phyloP scores from a whole-genome alignment of 306 rosid genomes.

The Cicer bijugum region DNA sequence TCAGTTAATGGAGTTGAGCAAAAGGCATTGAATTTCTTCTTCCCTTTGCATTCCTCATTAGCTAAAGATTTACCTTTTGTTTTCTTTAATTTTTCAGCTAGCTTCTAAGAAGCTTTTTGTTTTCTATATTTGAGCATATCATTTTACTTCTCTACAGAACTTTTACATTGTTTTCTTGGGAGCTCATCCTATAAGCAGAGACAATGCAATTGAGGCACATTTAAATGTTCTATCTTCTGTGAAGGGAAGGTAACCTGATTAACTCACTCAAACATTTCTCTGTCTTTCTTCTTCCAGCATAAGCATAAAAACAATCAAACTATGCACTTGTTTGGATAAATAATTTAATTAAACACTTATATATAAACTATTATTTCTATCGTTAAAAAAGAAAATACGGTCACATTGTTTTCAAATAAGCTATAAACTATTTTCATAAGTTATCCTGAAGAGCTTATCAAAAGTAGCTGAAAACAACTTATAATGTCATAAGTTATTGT shows the following conservation, averaged over 20 bases:
- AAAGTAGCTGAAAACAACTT: too few relatives aligned
- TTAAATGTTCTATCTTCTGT: conserved; percentile 64
- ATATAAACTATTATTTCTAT: too few relatives aligned
- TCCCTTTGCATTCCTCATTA: conserved; percentile 3
- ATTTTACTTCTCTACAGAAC: conserved; percentile 52
- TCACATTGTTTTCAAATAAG: too few relatives aligned
- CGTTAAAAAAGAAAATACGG: too few relatives aligned
- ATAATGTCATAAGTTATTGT: too few relatives aligned
- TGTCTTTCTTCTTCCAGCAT: not conserved
- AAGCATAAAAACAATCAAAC: not conserved
- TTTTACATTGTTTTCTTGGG: conserved; percentile 73
- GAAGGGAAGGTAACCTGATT: conserved; percentile 62
- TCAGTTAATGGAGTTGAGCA: conserved; percentile 53
- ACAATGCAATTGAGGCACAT: conserved; percentile 51
- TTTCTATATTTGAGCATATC: conserved; percentile 18
- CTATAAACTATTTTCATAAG: too few relatives aligned
- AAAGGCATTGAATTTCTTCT: conserved; percentile 45
- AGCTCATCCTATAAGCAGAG: conserved; percentile 45
- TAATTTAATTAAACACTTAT: too few relatives aligned
- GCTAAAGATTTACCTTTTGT: not conserved
- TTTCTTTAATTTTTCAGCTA: conserved; percentile 18
- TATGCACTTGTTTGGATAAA: too few relatives aligned
- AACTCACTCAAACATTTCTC: not conserved
- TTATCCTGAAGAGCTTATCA: too few relatives aligned
- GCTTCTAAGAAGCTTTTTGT: not conserved